A percentile compares a stretch with the other conserved stretches of the same genome.
Conservation (phyloP, 805 yeast genomes). For the Lipomyces japonicus region DNA sequence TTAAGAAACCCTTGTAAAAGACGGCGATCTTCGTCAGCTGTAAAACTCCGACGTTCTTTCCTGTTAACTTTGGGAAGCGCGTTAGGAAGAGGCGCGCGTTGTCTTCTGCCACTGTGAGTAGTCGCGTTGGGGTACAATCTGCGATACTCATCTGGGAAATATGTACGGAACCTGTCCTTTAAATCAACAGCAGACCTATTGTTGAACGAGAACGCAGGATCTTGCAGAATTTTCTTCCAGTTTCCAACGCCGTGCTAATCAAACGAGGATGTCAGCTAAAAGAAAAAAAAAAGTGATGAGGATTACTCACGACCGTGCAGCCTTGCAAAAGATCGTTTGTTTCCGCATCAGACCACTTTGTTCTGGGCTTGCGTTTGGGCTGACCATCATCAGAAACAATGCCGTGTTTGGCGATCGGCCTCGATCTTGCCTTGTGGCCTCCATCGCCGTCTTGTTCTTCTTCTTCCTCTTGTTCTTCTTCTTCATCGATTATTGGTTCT, state of each 20-base stretch:
- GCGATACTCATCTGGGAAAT: slow-evolving; percentile 46
- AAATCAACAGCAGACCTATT: slow-evolving; percentile 46
- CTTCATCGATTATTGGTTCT: no score
- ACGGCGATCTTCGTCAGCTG: slow-evolving; percentile 43
- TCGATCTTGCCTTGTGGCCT: no score
- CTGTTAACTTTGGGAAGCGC: slow-evolving; percentile 43
- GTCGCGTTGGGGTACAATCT: slow-evolving; percentile 46
- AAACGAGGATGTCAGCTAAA: not conserved
- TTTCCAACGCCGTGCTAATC: slow-evolving; percentile 37
- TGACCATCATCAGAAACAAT: no score
- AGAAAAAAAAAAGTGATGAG: not conserved
- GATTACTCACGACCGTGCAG: slow-evolving; percentile 35
- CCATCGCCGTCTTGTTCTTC: no score
- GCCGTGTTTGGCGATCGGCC: no score
- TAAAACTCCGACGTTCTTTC: slow-evolving; percentile 44
- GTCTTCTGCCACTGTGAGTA: slow-evolving; percentile 39
- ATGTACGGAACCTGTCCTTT: slow-evolving; percentile 44
- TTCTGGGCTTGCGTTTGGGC: slow-evolving; percentile 30
- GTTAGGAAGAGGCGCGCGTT: slow-evolving; percentile 27
- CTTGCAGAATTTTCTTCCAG: slow-evolving; percentile 47
- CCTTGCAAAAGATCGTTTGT: slow-evolving; percentile 44
- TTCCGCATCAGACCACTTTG: slow-evolving; percentile 43
- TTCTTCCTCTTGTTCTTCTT: no score
- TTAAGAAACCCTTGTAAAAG: slow-evolving; percentile 42
- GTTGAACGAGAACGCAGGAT: slow-evolving; percentile 40